Base-by-base conservation (phyloP, 192 early-diverging fungal species). In the Rhizoclosmatium sp. region DNA sequence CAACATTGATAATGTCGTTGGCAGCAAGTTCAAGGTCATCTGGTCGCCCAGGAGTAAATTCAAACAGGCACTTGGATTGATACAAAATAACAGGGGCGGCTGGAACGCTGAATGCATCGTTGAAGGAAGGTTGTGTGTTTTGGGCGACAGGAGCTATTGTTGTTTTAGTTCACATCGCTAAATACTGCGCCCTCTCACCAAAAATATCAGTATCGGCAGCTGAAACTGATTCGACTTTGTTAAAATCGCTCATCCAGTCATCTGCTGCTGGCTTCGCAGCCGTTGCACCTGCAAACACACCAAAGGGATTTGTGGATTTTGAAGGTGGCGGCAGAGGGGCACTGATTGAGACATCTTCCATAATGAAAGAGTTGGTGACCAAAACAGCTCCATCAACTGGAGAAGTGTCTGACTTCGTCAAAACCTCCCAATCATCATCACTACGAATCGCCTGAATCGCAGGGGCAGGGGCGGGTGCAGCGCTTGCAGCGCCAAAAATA, bases 21-120 rank as follows among this genome's bases (percentile, higher is more conserved):
- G 82, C 82, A 19, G 61, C 65, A 39, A 93, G 82, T 16, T 41
- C 62, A 31, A 93, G 71, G 74, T 93, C 92, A 61, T 93, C 91
- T 12, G 76, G 74, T 16, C 86, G 79, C 14, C 71, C 82, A 4
- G 81, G 80, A 51, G 85, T 78, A 65, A 89, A 93, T 21, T 78
- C 81, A 73, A 89, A 87, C 14, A 78, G 59, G n/a, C 79, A 81
- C 46, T 71, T 71, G 9, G 71, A 84, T 65, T 87, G n/a, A 64
- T 82, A 88, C 12, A 87, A 73, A 47, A 65, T 61, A 56, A 64
- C 59, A 39, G 62, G 49, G 19, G 21, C 51, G 2, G 72, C 60
- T 40, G 65, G 59, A 19, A 75, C 42, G 41, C 47, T 69, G 46
- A 77, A 79, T 14, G 65, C 78, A 46, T 79, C 78, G 54, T 79